Conservation (phyloP, 345 rosid species). For the Populus alba region DNA sequence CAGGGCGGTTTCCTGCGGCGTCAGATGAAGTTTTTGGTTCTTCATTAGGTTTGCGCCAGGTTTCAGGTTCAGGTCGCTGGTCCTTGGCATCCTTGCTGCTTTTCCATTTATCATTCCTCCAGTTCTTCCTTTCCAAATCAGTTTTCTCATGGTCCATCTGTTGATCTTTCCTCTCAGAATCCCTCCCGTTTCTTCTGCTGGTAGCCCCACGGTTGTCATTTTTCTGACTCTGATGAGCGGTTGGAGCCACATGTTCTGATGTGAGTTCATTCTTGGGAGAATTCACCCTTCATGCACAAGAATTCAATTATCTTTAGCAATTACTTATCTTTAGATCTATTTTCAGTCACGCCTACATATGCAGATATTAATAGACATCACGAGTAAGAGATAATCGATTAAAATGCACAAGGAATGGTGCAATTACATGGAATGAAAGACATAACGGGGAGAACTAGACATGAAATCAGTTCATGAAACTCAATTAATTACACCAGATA, state of each 20-base stretch:
- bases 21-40: slow-evolving; percentile 9
- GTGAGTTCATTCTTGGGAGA: slow-evolving; percentile 16
- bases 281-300: slow-evolving; percentile 16
- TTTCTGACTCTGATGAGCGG: slow-evolving; percentile 1
- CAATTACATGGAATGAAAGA: background rate
- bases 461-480: background rate
- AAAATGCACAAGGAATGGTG: background rate
- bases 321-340: background rate
- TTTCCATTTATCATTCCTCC: slow-evolving; percentile 18
- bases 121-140: slow-evolving; percentile 16
- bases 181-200: slow-evolving; percentile 11
- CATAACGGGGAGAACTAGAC: background rate
- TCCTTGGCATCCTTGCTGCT: slow-evolving; percentile 12
- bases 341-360: background rate
- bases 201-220: background rate
- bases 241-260: slow-evolving; percentile 4
- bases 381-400: background rate
- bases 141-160: slow-evolving; percentile 1
- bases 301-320: background rate
- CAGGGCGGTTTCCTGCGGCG: background rate
- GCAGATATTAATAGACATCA: background rate
- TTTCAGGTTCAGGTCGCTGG: slow-evolving; percentile 15
- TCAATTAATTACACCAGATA: background rate
- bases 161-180: slow-evolving; percentile 17
- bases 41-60: slow-evolving; percentile 24